These are phyloP conservation scores for Magnolia sinica DNA, from an alignment of 164 flowering plant genomes.

Conservation along the genomic window DNA sequence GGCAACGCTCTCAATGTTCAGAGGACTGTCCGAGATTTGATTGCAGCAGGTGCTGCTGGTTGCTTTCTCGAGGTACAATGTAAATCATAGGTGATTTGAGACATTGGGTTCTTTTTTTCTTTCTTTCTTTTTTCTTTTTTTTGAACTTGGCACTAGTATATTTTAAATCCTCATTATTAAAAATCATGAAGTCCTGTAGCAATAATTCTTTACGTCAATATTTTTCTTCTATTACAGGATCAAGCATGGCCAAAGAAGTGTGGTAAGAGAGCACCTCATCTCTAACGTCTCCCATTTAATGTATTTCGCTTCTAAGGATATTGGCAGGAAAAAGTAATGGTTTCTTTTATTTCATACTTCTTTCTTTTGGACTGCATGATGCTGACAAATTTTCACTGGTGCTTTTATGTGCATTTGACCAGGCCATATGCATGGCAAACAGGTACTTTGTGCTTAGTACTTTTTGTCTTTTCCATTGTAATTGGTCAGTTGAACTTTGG, in stretches of 20 bases:
- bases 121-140: not conserved
- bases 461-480: not conserved
- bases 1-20: constrained; percentile 32
- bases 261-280: constrained; percentile 11
- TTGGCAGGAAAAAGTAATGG: not conserved
- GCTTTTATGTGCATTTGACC: not conserved
- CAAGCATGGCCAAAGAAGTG: constrained; percentile 39
- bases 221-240: constrained; percentile 18
- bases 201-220: not conserved
- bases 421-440: constrained; percentile 39
- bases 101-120: not conserved
- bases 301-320: not conserved
- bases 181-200: not conserved
- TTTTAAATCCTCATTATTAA: not conserved
- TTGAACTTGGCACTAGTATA: not conserved
- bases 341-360: too few species aligned
- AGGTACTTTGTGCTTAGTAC: constrained; percentile 10
- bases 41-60: constrained; percentile 31
- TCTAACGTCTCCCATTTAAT: not conserved
- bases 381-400: not conserved
- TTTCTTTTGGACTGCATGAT: not conserved
- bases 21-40: constrained; percentile 28
- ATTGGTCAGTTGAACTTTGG: too few species aligned
- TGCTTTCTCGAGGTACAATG: constrained; percentile 30
- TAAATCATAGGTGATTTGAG: not conserved